Evolutionary conservation across 2,329 filamentous ascomycete species (phyloP).

Genomic region (Septoria linicola): DNA sequence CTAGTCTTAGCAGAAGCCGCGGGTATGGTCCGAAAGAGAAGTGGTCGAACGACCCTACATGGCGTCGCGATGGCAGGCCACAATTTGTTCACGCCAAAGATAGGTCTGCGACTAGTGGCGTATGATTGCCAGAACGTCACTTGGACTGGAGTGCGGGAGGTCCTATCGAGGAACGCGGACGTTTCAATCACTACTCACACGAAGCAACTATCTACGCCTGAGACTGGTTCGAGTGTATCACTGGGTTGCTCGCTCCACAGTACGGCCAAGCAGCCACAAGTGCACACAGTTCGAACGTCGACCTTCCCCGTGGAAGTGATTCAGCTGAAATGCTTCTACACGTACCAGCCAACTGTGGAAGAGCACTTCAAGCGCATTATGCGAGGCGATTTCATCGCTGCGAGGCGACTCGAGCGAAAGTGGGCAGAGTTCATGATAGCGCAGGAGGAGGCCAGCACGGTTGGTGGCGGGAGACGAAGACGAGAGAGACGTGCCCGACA

Average conservation of each 20-base stretch:
- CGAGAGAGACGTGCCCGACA: constrained; percentile 76
- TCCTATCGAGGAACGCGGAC: constrained; percentile 81
- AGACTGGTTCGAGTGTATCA: constrained; percentile 25
- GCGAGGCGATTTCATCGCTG: constrained; percentile 70
- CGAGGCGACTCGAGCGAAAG: constrained; percentile 77
- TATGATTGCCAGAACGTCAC: constrained; percentile 92
- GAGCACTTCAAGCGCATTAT: constrained; percentile 88
- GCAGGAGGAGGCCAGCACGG: constrained; percentile 75
- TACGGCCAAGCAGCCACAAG: constrained; percentile 25
- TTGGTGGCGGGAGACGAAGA: constrained; percentile 65
- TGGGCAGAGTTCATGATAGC: constrained; percentile 96
- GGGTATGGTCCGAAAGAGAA: constrained; percentile 65
- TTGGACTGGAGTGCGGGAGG: constrained; percentile 85
- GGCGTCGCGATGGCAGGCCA: constrained; percentile 39
- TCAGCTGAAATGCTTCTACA: constrained; percentile 87
- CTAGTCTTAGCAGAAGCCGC: constrained; percentile 82
- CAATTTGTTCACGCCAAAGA: constrained; percentile 36
- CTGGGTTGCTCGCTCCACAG: constrained; percentile 18
- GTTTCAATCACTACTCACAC: constrained; percentile 53
- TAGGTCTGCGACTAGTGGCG: constrained; percentile 73
- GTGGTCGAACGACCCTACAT: constrained; percentile 41
- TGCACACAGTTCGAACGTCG: constrained; percentile 37
- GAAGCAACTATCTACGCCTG: constrained; percentile 24
- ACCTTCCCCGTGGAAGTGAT: constrained; percentile 77
- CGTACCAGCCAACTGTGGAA: constrained; percentile 91